Percentiles rank a stretch among this genome's conserved stretches.
These are phyloP conservation scores for Ceratobasidium sp. DNA, from an alignment of 1,284 basidiomycete genomes.

Conservation along the genomic window DNA sequence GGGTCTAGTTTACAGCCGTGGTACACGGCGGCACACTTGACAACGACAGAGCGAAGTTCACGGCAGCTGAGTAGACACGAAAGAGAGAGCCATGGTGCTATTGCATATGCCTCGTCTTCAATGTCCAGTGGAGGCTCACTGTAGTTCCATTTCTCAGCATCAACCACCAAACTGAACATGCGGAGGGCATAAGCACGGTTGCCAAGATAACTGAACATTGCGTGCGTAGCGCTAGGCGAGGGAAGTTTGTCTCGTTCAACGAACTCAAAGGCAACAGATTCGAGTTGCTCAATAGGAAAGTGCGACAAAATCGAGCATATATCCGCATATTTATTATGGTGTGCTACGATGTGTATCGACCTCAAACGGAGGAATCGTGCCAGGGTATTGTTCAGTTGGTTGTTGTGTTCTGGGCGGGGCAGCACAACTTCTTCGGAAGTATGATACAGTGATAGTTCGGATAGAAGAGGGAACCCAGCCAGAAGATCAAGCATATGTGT, in stretches of 20 bases:
- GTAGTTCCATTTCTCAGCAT: conserved; percentile 29
- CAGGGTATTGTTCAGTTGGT: no score
- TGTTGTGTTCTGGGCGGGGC: no score
- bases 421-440: not conserved
- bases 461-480: not conserved
- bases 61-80: conserved; percentile 12
- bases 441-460: conserved; percentile 2
- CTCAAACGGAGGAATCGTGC: not conserved
- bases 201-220: not conserved
- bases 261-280: conserved; percentile 13
- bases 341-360: not conserved
- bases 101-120: conserved; percentile 1
- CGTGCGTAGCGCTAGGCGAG: not conserved
- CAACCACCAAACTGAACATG: conserved; percentile 4
- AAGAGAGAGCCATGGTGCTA: conserved; percentile 7
- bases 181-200: not conserved
- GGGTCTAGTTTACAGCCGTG: not conserved
- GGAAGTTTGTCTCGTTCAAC: not conserved
- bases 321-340: conserved; percentile 6
- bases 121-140: not conserved
- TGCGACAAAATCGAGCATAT: conserved; percentile 10
- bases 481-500: conserved; percentile 6
- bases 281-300: conserved; percentile 14
- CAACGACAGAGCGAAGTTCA: conserved; percentile 8
- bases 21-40: conserved; percentile 22